These are phyloP conservation scores for Trifolium repens DNA, from an alignment of 306 rosid genomes.

Conservation along the genomic window DNA sequence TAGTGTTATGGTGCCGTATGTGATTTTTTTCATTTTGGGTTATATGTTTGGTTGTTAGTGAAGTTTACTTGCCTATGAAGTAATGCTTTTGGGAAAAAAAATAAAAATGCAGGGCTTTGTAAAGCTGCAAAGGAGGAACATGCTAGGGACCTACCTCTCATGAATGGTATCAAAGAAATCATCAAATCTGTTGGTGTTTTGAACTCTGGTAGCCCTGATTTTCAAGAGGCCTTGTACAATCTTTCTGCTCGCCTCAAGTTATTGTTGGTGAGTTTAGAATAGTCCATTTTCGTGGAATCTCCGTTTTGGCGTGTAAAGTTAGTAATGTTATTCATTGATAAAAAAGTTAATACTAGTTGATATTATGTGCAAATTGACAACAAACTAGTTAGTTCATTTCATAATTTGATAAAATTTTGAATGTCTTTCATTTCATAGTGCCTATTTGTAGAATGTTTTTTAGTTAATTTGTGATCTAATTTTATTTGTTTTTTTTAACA, in stretches of 20 bases:
- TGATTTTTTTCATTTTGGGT: not conserved
- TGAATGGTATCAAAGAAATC: conserved; percentile 94
- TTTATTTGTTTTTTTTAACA: not conserved
- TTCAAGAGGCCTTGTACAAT: conserved; percentile 61
- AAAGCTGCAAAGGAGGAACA: conserved; percentile 87
- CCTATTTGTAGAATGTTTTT: too few relatives aligned
- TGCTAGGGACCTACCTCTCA: conserved; percentile 89
- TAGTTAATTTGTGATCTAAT: conserved; percentile 2
- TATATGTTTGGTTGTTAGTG: not conserved
- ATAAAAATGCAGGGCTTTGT: conserved; percentile 58
- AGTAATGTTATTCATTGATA: not conserved
- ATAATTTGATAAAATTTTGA: not conserved
- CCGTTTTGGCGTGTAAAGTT: not conserved
- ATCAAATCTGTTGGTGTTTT: conserved; percentile 82
- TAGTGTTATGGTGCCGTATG: not conserved
- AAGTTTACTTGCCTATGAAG: conserved; percentile 48
- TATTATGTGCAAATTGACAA: not conserved
- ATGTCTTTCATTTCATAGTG: not conserved
- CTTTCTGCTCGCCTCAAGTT: conserved; percentile 66
- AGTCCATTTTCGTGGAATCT: not conserved
- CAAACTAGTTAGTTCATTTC: not conserved
- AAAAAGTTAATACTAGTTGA: not conserved
- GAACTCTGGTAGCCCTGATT: conserved; percentile 61
- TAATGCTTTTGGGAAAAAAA: conserved; percentile 23
- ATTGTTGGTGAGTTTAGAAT: conserved; percentile 55